Conservation (phyloP, 208 protist species). For the Leishmania mexicana region DNA sequence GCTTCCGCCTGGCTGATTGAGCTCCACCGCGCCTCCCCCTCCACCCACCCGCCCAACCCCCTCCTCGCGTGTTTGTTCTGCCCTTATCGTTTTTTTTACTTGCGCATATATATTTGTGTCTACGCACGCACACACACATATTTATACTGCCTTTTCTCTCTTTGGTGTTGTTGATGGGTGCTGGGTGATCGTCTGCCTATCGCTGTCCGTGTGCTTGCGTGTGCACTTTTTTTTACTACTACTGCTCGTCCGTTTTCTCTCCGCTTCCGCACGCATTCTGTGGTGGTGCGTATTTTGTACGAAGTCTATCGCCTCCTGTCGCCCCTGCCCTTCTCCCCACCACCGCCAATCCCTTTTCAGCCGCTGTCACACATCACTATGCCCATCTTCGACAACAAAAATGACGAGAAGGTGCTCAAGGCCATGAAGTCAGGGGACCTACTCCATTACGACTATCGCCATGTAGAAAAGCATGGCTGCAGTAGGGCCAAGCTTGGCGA, state of each 20-base stretch:
- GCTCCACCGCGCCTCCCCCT: background rate
- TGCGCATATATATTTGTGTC: background rate
- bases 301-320: background rate
- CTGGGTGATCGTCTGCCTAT: background rate
- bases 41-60: background rate
- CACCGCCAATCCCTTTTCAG: background rate
- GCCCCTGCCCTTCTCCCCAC: background rate
- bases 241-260: background rate
- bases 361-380: background rate
- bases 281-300: background rate
- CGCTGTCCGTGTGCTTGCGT: background rate
- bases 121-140: background rate
- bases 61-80: background rate
- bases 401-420: constrained; percentile 15
- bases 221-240: background rate
- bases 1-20: too few species aligned
- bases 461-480: background rate
- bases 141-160: background rate
- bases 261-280: background rate
- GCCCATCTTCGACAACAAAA: constrained; percentile 3
- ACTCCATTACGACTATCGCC: constrained; percentile 78
- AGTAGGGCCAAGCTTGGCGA: constrained; percentile 35
- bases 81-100: background rate
- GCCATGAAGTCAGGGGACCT: constrained; percentile 46
- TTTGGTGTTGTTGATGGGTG: background rate